Conservation (phyloP, 495 filamentous ascomycete genomes). For the Neurospora sp. region DNA sequence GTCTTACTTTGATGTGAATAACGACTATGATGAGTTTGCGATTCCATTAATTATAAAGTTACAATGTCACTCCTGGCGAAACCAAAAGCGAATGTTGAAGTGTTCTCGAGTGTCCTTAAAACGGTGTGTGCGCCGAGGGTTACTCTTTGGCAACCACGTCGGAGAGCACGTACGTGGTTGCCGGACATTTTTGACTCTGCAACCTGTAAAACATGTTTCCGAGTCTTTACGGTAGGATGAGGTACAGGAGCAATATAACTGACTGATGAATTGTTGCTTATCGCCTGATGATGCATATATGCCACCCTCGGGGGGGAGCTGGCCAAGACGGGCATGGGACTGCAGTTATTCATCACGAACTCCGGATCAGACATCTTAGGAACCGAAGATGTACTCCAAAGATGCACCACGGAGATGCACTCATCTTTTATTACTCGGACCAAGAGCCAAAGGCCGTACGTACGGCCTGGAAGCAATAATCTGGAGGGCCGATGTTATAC, state of each 20-base stretch:
- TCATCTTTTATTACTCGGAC: not conserved
- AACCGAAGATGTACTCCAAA: not conserved
- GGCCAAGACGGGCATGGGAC: not conserved
- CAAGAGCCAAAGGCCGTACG: not conserved
- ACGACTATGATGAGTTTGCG: not conserved
- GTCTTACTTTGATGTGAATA: accelerated
- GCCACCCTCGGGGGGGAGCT: not conserved
- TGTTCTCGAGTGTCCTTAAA: not conserved
- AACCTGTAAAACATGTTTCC: not conserved
- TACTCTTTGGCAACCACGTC: too few relatives aligned
- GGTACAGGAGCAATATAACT: not conserved
- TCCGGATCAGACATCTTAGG: not conserved
- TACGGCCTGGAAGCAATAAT: not conserved
- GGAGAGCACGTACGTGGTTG: not conserved
- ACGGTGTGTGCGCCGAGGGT: not conserved
- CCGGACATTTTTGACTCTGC: not conserved
- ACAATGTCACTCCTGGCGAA: not conserved
- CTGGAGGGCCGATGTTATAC: not conserved
- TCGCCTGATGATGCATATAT: not conserved
- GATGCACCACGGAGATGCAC: not conserved
- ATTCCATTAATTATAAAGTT: not conserved
- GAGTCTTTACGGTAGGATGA: not conserved
- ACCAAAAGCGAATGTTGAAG: not conserved
- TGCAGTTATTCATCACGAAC: not conserved
- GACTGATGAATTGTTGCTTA: not conserved